phyloP scores from a whole-genome alignment of 495 filamentous ascomycete species.

The Penicillium desertorum region DNA sequence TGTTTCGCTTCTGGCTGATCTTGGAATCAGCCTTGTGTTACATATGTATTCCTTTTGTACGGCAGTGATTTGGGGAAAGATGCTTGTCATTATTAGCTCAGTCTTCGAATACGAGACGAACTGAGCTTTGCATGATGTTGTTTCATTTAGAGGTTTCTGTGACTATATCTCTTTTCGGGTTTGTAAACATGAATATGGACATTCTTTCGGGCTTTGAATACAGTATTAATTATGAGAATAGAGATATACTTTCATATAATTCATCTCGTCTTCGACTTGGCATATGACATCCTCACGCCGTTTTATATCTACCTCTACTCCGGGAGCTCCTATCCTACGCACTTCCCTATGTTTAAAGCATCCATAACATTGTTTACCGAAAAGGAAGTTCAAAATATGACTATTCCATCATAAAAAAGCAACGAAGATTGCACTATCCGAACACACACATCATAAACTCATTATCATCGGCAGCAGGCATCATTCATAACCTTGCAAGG shows the following conservation, averaged over 20 bases:
- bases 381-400: neutral
- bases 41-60: neutral
- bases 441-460: constrained; percentile 20
- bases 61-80: neutral
- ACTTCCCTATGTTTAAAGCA: neutral
- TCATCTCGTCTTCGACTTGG: neutral
- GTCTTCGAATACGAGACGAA: constrained; percentile 5
- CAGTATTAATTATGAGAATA: neutral
- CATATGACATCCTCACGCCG: neutral
- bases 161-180: neutral
- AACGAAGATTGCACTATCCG: constrained; percentile 15
- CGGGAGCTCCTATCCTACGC: neutral
- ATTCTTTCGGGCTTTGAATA: neutral
- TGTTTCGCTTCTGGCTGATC: neutral
- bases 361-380: neutral
- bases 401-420: neutral
- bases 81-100: neutral
- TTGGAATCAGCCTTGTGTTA: neutral
- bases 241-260: neutral
- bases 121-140: neutral
- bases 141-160: neutral
- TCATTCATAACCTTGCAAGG: constrained; percentile 3
- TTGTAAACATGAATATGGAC: neutral
- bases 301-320: neutral
- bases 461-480: constrained; percentile 20